A percentile compares a stretch with the other conserved stretches of the same genome.
phyloP scores from a whole-genome alignment of 1,139 yeast species.

The Lizanozyma gosingica region DNA sequence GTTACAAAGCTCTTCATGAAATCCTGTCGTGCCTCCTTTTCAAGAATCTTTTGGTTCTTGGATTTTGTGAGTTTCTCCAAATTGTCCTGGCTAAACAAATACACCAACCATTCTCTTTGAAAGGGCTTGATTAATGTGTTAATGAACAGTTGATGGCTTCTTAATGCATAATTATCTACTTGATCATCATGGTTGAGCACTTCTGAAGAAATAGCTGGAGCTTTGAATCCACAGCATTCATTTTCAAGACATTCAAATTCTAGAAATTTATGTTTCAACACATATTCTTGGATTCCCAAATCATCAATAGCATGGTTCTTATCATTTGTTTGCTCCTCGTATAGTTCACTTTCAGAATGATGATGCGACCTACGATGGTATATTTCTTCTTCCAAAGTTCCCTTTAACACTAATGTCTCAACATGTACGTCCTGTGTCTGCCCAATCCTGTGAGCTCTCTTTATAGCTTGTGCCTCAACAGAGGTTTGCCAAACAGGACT shows the following conservation, averaged over 20 bases:
- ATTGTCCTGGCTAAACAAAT: constrained; percentile 36
- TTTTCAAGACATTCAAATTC: constrained; percentile 14
- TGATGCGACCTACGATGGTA: constrained; percentile 28
- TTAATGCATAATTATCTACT: constrained; percentile 13
- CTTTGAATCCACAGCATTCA: constrained; percentile 24
- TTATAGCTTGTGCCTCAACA: constrained; percentile 64
- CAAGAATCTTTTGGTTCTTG: constrained; percentile 16
- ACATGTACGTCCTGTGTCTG: constrained; percentile 49
- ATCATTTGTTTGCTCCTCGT: constrained; percentile 15
- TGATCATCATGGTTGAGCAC: constrained; percentile 5
- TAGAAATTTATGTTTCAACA: constrained; percentile 41
- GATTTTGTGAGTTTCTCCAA: constrained; percentile 23
- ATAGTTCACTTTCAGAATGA: constrained; percentile 5
- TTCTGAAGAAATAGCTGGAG: constrained; percentile 10
- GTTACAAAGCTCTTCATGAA: constrained; percentile 12
- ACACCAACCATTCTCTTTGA: constrained; percentile 31
- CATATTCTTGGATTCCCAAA: constrained; percentile 47
- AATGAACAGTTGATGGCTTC: constrained; percentile 11
- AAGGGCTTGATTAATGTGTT: constrained; percentile 1
- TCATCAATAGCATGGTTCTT: constrained; percentile 42
- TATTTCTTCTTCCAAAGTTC: constrained; percentile 61
- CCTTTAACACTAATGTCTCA: constrained; percentile 55
- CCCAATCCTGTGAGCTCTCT: constrained; percentile 68
- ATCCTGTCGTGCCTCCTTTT: constrained; percentile 15
- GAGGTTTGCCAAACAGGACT: constrained; percentile 67